These are phyloP conservation scores for Fusarium piperis DNA, from an alignment of 2,329 filamentous ascomycete species.

Conservation along the genomic window DNA sequence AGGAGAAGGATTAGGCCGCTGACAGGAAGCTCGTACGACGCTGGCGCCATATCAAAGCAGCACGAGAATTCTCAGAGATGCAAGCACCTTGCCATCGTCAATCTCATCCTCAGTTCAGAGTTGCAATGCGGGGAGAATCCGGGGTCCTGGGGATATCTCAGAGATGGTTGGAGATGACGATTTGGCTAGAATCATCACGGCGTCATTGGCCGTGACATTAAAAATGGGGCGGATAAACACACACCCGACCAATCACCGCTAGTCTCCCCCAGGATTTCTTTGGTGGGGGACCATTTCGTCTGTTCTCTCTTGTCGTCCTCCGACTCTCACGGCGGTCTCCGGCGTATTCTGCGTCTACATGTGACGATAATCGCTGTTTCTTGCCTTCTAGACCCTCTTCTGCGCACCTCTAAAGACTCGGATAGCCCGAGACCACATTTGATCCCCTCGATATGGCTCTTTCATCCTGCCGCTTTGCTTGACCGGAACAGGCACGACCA, in stretches of 20 bases:
- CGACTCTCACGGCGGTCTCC: conserved; percentile 12
- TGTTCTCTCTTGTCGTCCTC: not conserved
- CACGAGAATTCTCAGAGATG: conserved; percentile 16
- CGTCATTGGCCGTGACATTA: conserved; percentile 21
- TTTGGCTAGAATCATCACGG: conserved; percentile 17
- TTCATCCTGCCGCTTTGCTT: conserved; percentile 26
- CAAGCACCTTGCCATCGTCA: conserved; percentile 27
- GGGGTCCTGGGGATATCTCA: conserved; percentile 38
- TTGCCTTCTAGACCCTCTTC: not conserved
- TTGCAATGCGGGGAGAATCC: conserved; percentile 42
- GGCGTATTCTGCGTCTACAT: not conserved
- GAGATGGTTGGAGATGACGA: conserved; percentile 23
- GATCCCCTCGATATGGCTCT: conserved; percentile 26
- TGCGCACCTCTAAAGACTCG: not conserved
- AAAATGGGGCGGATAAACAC: conserved; percentile 37
- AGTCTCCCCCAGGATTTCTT: conserved; percentile 6
- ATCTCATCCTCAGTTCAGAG: conserved; percentile 17
- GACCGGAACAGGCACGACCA: conserved; percentile 29
- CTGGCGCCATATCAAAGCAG: conserved; percentile 37
- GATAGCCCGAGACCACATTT: not conserved
- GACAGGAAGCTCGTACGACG: conserved; percentile 24
- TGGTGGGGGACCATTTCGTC: conserved; percentile 24
- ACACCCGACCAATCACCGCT: conserved; percentile 36
- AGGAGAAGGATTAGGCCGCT: conserved; percentile 11
- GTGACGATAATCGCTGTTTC: conserved; percentile 5